Evolutionary conservation across 2,329 filamentous ascomycete genomes (phyloP).

Genomic region (Neonectria punicea): DNA sequence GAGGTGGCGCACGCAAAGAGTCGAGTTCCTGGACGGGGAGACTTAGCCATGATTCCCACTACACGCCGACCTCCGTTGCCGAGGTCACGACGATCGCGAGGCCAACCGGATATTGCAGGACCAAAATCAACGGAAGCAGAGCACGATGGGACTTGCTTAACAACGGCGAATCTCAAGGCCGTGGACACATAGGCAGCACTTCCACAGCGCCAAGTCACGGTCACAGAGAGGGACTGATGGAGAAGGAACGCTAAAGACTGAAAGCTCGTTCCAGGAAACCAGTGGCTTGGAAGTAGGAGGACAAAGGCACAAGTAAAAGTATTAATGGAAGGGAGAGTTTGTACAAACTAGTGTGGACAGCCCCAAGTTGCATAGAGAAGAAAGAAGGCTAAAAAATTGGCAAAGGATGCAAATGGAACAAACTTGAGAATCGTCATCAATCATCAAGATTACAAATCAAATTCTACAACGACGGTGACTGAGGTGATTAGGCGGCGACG

Average conservation of each 20-base stretch:
- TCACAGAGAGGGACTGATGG: background rate
- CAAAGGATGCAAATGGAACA: background rate
- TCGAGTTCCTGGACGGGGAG: background rate
- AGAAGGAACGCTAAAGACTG: background rate
- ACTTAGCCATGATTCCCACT: background rate
- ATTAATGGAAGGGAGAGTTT: background rate
- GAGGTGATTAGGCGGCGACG: background rate
- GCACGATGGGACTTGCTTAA: too few species aligned
- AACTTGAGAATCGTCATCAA: background rate
- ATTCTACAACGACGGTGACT: background rate
- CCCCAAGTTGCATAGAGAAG: background rate
- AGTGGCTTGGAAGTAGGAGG: background rate
- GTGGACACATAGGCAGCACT: background rate
- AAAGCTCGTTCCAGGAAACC: background rate
- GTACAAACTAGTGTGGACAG: background rate
- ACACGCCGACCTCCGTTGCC: background rate
- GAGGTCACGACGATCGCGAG: background rate
- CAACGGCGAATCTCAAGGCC: background rate
- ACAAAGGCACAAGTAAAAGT: background rate
- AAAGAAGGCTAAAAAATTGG: background rate
- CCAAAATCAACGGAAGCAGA: background rate
- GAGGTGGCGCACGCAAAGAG: background rate
- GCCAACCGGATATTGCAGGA: background rate
- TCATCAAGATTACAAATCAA: background rate
- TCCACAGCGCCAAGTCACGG: background rate